phyloP scores from a whole-genome alignment of 2,329 filamentous ascomycete genomes.

The Grosmannia huntii region DNA sequence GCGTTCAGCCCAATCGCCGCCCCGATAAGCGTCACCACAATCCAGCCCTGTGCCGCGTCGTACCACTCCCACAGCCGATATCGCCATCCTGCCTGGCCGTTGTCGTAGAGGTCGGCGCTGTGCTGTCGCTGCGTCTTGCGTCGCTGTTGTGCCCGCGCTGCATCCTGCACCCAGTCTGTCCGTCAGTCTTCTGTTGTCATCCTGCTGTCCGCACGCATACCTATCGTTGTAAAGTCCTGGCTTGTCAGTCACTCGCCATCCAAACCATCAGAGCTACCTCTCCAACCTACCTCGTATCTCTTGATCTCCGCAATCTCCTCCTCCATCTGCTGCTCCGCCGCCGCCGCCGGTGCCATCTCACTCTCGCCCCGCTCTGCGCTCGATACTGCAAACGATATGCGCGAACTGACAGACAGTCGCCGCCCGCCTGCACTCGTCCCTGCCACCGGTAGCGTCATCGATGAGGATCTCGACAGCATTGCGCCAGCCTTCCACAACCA shows the following conservation, averaged over 20 bases:
- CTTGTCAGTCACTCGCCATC: slow-evolving; percentile 28
- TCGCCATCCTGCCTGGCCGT: slow-evolving; percentile 59
- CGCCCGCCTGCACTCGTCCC: slow-evolving; percentile 13
- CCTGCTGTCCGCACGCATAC: slow-evolving; percentile 25
- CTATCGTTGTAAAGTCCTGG: slow-evolving; percentile 94
- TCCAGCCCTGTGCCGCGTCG: slow-evolving; percentile 94
- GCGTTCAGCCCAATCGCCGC: slow-evolving; percentile 89
- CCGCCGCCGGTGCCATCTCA: slow-evolving; percentile 35
- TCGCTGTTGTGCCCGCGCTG: slow-evolving; percentile 74
- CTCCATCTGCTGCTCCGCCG: slow-evolving; percentile 56
- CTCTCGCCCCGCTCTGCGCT: slow-evolving; percentile 36
- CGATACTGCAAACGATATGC: slow-evolving; percentile 56
- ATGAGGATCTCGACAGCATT: slow-evolving; percentile 8
- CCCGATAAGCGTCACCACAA: slow-evolving; percentile 88
- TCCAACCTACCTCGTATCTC: slow-evolving; percentile 60
- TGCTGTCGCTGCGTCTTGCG: slow-evolving; percentile 64
- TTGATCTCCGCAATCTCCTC: slow-evolving; percentile 98
- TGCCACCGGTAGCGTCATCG: neutral
- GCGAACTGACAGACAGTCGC: slow-evolving; percentile 47
- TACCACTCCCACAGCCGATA: slow-evolving; percentile 75
- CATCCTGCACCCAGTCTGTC: slow-evolving; percentile 95
- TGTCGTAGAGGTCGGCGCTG: slow-evolving; percentile 59
- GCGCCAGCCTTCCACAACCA: neutral
- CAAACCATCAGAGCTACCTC: neutral
- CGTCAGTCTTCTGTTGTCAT: slow-evolving; percentile 19